phyloP scores from a whole-genome alignment of 2,329 filamentous ascomycete genomes.

The Mariannaea elegans region DNA sequence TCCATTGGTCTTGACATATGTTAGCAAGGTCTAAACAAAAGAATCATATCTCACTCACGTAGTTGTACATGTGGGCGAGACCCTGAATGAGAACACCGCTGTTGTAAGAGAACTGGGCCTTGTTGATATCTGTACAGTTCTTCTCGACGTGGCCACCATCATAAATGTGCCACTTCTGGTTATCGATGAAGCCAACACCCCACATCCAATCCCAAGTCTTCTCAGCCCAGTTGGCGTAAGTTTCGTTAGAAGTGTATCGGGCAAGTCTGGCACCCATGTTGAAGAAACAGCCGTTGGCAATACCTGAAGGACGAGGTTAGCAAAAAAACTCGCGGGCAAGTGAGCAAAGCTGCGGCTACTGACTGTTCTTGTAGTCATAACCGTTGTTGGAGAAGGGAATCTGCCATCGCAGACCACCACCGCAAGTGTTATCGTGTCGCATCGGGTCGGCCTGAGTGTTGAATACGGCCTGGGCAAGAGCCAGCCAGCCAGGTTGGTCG shows the following conservation, averaged over 20 bases:
- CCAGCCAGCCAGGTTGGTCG: constrained; percentile 61
- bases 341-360: constrained; percentile 6
- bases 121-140: constrained; percentile 69
- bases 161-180: constrained; percentile 67
- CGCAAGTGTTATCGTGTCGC: constrained; percentile 65
- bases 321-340: not conserved
- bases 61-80: constrained; percentile 75
- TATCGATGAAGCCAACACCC: constrained; percentile 65
- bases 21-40: constrained; percentile 23
- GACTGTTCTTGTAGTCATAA: constrained; percentile 77
- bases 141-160: constrained; percentile 67
- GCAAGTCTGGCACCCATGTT: constrained; percentile 75
- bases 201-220: constrained; percentile 71
- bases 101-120: constrained; percentile 74
- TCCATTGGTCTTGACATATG: constrained; percentile 53
- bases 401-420: constrained; percentile 78
- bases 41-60: constrained; percentile 47
- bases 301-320: constrained; percentile 44
- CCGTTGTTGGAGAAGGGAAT: constrained; percentile 78
- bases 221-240: constrained; percentile 70
- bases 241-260: constrained; percentile 72
- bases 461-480: constrained; percentile 71
- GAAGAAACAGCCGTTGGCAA: constrained; percentile 71
- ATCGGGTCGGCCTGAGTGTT: constrained; percentile 62
- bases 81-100: constrained; percentile 70